phyloP scores from a whole-genome alignment of 306 rosid species.

The Medicago lupulina region DNA sequence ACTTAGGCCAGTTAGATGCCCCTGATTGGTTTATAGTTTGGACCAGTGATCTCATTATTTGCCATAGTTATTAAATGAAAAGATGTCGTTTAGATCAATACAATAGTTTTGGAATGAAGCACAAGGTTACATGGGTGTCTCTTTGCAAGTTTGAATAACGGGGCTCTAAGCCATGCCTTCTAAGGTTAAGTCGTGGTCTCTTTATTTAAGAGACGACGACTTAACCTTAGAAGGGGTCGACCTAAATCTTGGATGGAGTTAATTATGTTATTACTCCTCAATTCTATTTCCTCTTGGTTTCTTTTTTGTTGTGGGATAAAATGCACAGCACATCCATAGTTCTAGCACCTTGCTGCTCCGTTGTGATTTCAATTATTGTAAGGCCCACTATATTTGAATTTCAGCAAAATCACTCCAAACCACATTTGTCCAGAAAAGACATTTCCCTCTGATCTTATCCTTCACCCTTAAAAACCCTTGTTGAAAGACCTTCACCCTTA shows the following conservation, averaged over 20 bases:
- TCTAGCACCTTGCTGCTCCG: background rate
- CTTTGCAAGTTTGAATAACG: background rate
- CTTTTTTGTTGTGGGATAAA: background rate
- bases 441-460: background rate
- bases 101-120: constrained; percentile 3
- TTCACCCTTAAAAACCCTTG: background rate
- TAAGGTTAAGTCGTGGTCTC: background rate
- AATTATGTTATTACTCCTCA: background rate
- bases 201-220: background rate
- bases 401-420: background rate
- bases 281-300: constrained; percentile 6
- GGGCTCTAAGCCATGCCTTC: constrained; percentile 13
- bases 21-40: background rate
- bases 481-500: no score
- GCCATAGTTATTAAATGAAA: background rate
- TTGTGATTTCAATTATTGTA: constrained; percentile 18
- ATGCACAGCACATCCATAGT: background rate
- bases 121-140: constrained; percentile 17
- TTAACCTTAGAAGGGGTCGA: background rate
- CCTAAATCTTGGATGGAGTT: constrained; percentile 6
- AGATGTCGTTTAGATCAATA: background rate
- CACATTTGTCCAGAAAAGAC: background rate
- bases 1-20: constrained; percentile 20
- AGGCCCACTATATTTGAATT: background rate
- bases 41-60: background rate